Base-by-base conservation (phyloP, 495 filamentous ascomycete genomes). In the Talaromyces wortmannii region DNA sequence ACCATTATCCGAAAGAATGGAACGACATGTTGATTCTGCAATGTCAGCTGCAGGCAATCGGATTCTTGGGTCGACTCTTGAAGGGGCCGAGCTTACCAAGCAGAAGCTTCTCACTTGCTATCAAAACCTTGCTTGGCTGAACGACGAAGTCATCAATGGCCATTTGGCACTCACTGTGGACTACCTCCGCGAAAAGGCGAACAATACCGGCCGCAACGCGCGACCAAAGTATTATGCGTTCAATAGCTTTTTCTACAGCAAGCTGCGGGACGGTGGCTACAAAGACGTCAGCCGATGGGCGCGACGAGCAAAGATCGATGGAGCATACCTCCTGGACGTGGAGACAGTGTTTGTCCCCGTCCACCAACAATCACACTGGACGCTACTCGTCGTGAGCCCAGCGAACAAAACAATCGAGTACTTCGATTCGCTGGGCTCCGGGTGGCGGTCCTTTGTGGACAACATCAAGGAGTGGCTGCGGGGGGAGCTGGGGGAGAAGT, bases 141-240 rank as follows among this genome's bases (percentile, higher is more conserved):
- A 95, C 60, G 90, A 95, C 65, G 86, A 91, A 51, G 78, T 89
- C 16, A 85, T 95, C 61, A 90, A 88, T 57, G 77, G 80, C 2
- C 85, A 86, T 23, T 68, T 94, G 7, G 66, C 74, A 1, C 65
- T 82, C 18, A 68, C 91, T 18, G 78, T 87, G 13, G 74, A 82
- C 3, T 78, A 82, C 51, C 69, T 85, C 42, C 85, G 86, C 48
- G 64, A 79, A 36, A 63, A 70, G 13, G 65, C 74, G 6, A 70
- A 70, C 10, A 77, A 78, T 18, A 65, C 69, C 4, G 62, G 61
- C 4, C 73, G 71, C n/a, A 65, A 66, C 30, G 69, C 76, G 30
- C 67, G 70, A 7, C 90, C 89, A 0, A 84, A 80, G 33, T 86
- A 82, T 55, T 80, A 86, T 55, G 84, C 86, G 3, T 85, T 91